These are phyloP conservation scores for Raddia guianensis DNA, from an alignment of 176 grass and related monocot genomes.

Conservation along the genomic window DNA sequence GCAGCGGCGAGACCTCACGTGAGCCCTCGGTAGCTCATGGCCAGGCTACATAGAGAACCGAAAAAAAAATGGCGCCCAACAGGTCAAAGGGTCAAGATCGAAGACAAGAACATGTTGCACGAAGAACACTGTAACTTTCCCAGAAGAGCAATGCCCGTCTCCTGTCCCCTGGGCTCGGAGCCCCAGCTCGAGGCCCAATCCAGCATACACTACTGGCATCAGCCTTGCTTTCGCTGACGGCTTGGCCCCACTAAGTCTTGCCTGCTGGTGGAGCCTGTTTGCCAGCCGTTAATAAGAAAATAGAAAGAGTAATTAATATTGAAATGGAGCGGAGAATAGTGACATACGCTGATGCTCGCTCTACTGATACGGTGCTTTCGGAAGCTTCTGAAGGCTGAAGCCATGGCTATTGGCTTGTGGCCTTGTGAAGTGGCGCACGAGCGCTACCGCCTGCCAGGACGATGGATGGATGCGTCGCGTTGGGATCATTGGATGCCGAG, in stretches of 20 bases:
- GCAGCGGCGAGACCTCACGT: conserved; percentile 37
- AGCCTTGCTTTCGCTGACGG: background rate
- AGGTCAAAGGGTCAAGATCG: conserved; percentile 31
- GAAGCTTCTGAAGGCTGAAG: background rate
- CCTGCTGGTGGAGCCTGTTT: background rate
- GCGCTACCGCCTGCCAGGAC: background rate
- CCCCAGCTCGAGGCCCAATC: background rate
- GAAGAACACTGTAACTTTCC: conserved; percentile 20
- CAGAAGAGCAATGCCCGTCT: background rate
- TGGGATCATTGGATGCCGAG: background rate
- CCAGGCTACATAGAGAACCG: conserved; percentile 4
- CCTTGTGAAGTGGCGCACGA: background rate
- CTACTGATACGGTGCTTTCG: background rate
- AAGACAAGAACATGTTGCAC: conserved; percentile 9
- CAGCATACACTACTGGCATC: too few species aligned
- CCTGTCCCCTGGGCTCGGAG: background rate
- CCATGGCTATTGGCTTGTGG: background rate
- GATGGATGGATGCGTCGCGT: background rate
- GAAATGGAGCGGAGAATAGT: too few species aligned
- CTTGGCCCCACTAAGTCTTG: background rate
- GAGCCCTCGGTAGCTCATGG: conserved; percentile 5
- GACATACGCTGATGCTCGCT: too few species aligned
- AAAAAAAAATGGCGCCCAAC: too few species aligned
- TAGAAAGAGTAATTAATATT: too few species aligned
- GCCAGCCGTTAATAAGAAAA: background rate